Base-by-base conservation (phyloP, 331 rosid species). In the Pyracantha coccinea region DNA sequence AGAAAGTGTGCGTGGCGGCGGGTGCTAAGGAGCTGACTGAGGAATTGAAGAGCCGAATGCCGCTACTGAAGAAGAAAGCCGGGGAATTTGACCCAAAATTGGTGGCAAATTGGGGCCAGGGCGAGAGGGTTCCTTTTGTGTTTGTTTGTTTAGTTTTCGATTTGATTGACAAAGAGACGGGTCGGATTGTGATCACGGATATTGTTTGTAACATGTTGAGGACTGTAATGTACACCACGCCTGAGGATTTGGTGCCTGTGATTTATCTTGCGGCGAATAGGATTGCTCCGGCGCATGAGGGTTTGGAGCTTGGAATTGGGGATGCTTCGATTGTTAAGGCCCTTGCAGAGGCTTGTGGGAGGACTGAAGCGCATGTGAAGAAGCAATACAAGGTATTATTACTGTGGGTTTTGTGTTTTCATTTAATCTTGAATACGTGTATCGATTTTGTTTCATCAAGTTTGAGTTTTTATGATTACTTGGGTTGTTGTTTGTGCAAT, bases 311-410 rank as follows among this genome's bases (percentile, higher is more conserved):
- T 77, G 99, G 99, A 52, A 82, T 94, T 5, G 99, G 99, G 14
- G 99, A 94, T 13, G 85, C 96, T 69, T 90, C 97, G 6, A 90
- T 94, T 15, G 80, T 86, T 32, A 94, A 84, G 86, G 97, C 97
- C 8, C 96, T 94, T 4, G 91, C 97, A 0, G 93, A 88, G 79
- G 97, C 96, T 0, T 90, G 82, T 76, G 99, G 97, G 72, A 86
- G 90, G 74, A 88, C 88, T 11, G 96, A 92, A 50, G 24, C 59
- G 0, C 86, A 85, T 79, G 86, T 94, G 52, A 94, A 86, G 85
- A 84, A 74, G 72, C 93, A 84, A 68, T 86, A 94, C 73, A 82
- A 88, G 96, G 99, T 87, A 71, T 14, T 32, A 21, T 32, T 13
- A 67, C 53, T 59, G 45, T 31, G 62, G n/a, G 61, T 10, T 47